Base-by-base conservation (phyloP, 805 yeast species). In the Tetrapisispora pingtungensis region DNA sequence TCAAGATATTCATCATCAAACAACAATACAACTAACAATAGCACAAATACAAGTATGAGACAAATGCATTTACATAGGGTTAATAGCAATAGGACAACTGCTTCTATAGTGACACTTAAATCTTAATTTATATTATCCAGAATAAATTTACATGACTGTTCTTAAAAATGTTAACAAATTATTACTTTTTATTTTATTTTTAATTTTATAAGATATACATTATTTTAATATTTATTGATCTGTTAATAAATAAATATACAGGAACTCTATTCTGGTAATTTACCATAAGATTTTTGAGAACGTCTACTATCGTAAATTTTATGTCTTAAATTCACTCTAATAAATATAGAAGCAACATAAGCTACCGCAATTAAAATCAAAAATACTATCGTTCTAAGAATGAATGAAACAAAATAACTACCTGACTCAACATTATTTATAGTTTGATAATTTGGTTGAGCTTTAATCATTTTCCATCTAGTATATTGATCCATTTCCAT, bases 401-500 rank as follows among this genome's bases (percentile, higher is more conserved):
- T 24, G 10, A 42, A 42, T 12, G 45, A 36, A n/a, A 36, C 26
- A 32, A 36, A 42, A 7, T 22, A 24, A 26, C 26, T 30, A 7
- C 41, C 27, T 5, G 37, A 28, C 18, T 22, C 14, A 1, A 2
- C 18, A n/a, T 20, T 18, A 12, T 13, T 18, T 2, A 14, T 14
- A 10, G 33, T 28, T 33, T 45, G 47, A 26, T 34, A 41, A 35
- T 46, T 43, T 24, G 55, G 58, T 42, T 54, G 57, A 20, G 55
- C 47, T 45, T 51, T 58, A n/a, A 49, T 46, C 51, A 53, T 47
- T 45, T 55, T 55, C 60, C 61, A 58, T 37, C 47, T 50, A 13
- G 41, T 48, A 20, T 45, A 52, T n/a, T 54, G 54, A 35, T 53
- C 54, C 43, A 48, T 46, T 27, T 53, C 57, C 35, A 55, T 46